phyloP scores from a whole-genome alignment of 1,284 basidiomycete genomes.

The Ganoderma leucocontextum region DNA sequence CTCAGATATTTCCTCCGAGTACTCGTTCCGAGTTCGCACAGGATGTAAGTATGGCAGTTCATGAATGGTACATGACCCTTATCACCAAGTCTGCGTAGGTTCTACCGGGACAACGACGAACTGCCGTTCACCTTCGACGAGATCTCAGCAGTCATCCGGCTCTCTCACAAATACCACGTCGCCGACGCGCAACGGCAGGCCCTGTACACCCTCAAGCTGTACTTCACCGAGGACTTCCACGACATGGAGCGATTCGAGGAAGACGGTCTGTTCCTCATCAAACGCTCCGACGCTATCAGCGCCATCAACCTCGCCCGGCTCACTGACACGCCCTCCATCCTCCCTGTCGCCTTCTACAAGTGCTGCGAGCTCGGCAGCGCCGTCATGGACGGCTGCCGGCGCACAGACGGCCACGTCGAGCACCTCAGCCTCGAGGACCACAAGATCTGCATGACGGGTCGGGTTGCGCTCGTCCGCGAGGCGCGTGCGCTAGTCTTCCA shows the following conservation, averaged over 20 bases:
- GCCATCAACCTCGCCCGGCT: neutral
- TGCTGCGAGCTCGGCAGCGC: neutral
- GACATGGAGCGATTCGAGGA: neutral
- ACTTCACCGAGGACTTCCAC: neutral
- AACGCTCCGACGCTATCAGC: neutral
- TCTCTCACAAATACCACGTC: neutral
- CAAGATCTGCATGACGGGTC: neutral
- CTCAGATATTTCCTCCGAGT: slow-evolving; percentile 17
- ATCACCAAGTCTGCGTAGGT: too few relatives aligned
- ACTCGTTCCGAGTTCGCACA: slow-evolving; percentile 13
- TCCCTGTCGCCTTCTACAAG: neutral
- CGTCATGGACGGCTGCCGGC: neutral
- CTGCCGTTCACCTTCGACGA: neutral
- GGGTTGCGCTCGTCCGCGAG: neutral
- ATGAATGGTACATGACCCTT: neutral
- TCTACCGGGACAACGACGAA: too few relatives aligned
- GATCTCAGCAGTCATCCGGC: neutral
- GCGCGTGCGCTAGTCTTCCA: neutral
- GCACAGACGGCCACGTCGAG: neutral
- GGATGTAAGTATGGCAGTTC: slow-evolving; percentile 2
- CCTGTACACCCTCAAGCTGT: neutral
- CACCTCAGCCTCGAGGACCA: neutral
- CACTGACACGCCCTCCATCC: neutral
- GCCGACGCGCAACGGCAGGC: neutral
- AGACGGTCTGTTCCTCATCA: neutral